Evolutionary conservation across 805 yeast genomes (phyloP), one percentile per base, ranked within the genome.

Genomic region (Ogataea degrootiae): DNA sequence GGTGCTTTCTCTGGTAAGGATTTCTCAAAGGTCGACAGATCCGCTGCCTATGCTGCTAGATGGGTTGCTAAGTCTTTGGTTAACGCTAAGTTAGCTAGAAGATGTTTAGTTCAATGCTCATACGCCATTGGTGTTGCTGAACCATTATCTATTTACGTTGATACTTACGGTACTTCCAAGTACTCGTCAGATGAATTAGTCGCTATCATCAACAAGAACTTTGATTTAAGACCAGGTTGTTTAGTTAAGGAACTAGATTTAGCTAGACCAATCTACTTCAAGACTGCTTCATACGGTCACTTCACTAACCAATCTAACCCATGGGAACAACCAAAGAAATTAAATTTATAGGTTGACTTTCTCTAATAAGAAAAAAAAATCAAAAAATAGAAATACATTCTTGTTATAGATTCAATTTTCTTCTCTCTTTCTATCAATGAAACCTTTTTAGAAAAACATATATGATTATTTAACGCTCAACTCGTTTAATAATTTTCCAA

Each of bases 1-100:
- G 99, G 99, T 81, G 99, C 99, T 57, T 94, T 94, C 90, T 87
- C 96, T 57, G 99, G 99, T 75, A 94, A 94, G 82, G 99, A 94
- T 76, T 94, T 88, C 87, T 89, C 97, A 72, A 94, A 94, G 82
- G 99, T 94, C 67, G 99, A 94, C 75, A 88, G 99, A 79, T 92
- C 98, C 57, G 99, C 99, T 69, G 99, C 99, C 60, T 94, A 94
- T 71, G 97, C 99, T 67, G 99, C 99, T 64, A 90, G 99, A 80
- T 94, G 99, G 99, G 97, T 94, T 65, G 99, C 99, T 72, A 94
- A 94, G 80, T 94, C 99, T 47, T 82, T 94, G 64, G 96, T 94
- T 58, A 77, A 80, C 63, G 97, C 99, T 57, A 92, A 94, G 61
- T 80, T 94, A 65, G 96, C 97, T 65, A 87, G 87, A 77, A 90